phyloP scores from a whole-genome alignment of 306 rosid species.

The Glycine tomentella region DNA sequence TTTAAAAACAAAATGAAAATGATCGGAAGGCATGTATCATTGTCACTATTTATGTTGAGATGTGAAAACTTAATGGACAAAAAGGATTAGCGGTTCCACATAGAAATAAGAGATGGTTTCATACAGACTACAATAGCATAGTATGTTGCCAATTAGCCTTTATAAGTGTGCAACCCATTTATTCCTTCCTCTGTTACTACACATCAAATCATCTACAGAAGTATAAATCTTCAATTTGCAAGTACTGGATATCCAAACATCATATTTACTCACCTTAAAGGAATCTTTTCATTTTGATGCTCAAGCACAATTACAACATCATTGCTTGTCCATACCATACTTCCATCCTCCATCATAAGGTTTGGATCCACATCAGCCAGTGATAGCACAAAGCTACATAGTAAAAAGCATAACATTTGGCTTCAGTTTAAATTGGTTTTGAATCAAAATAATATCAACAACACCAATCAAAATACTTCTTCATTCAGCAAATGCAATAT shows the following conservation, averaged over 20 bases:
- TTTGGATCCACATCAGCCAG: constrained; percentile 92
- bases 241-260: constrained; percentile 39
- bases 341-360: constrained; percentile 96
- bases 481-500: constrained; percentile 27
- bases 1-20: not conserved
- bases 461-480: constrained; percentile 3
- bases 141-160: constrained; percentile 1
- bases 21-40: constrained; percentile 1
- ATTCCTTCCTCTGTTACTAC: constrained; percentile 23
- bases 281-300: constrained; percentile 88
- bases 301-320: constrained; percentile 94
- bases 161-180: constrained; percentile 24
- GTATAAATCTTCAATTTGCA: constrained; percentile 11
- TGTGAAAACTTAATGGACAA: constrained; percentile 26
- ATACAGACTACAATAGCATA: constrained; percentile 32
- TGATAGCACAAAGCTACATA: constrained; percentile 85
- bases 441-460: constrained; percentile 36
- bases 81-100: constrained; percentile 31
- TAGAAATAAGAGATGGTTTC: constrained; percentile 40
- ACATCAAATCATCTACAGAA: constrained; percentile 7
- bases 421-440: constrained; percentile 34
- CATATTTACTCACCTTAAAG: constrained; percentile 78
- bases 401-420: constrained; percentile 38
- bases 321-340: constrained; percentile 93
- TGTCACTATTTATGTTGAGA: constrained; percentile 19